phyloP scores from a whole-genome alignment of 495 filamentous ascomycete genomes.

The Penicillium cinerascens region DNA sequence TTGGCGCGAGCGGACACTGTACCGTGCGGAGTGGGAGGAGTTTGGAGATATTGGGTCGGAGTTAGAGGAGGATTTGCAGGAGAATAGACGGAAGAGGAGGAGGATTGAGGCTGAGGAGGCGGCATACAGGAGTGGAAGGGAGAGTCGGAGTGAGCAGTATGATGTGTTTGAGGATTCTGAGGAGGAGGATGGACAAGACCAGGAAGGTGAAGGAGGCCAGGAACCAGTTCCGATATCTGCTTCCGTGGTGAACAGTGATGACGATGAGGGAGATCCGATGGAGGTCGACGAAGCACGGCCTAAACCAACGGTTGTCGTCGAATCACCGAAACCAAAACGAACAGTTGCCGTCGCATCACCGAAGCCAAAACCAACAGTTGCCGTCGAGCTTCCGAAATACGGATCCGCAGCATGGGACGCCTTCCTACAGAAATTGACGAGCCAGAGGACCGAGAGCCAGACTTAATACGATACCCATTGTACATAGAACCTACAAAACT shows the following conservation, averaged over 20 bases:
- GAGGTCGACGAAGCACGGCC: not conserved
- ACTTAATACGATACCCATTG: not conserved
- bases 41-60: constrained; percentile 32
- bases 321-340: too few species aligned
- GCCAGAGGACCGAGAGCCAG: not conserved
- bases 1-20: constrained; percentile 46
- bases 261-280: not conserved
- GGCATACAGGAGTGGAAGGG: not conserved
- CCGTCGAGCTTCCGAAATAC: constrained; percentile 4
- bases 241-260: not conserved
- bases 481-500: not conserved
- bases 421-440: not conserved
- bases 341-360: too few species aligned
- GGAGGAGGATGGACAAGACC: not conserved
- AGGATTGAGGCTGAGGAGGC: constrained; percentile 13
- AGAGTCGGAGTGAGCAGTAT: not conserved
- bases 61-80: constrained; percentile 29
- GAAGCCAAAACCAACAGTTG: not conserved
- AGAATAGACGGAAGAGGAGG: constrained; percentile 34
- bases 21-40: constrained; percentile 50
- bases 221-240: not conserved
- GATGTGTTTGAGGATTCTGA: not conserved
- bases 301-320: too few species aligned
- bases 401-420: constrained; percentile 1
- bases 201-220: not conserved